A percentile compares a stretch with the other conserved stretches of the same genome.
Evolutionary conservation across 768 basidiomycete genomes (phyloP).

Genomic region (Mrakia blollopis): DNA sequence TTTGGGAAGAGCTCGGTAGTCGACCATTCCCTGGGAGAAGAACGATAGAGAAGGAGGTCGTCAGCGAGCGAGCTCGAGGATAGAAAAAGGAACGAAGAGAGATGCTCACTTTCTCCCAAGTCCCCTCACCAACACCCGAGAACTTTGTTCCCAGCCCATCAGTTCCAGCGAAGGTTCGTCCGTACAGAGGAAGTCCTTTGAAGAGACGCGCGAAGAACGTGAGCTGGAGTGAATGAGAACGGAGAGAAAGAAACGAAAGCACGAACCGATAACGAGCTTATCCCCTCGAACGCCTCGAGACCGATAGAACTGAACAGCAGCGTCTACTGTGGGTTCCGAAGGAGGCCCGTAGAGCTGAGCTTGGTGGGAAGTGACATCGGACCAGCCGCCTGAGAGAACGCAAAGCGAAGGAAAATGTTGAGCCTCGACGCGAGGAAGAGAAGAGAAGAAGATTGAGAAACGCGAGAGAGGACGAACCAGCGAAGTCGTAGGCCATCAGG

Average conservation of each 20-base stretch:
- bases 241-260: background rate
- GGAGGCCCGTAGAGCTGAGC: slow-evolving; percentile 65
- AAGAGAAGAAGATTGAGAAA: no score
- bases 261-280: slow-evolving; percentile 72
- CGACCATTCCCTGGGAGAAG: slow-evolving; percentile 50
- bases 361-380: slow-evolving; percentile 62
- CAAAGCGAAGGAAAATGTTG: no score
- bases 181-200: slow-evolving; percentile 84
- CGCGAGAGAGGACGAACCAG: slow-evolving; percentile 46
- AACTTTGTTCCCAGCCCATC: slow-evolving; percentile 69
- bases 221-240: no score
- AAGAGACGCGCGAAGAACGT: background rate
- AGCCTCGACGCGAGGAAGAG: no score
- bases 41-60: background rate
- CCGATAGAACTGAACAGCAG: slow-evolving; percentile 67
- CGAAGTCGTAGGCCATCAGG: slow-evolving; percentile 69
- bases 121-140: slow-evolving; percentile 76
- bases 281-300: slow-evolving; percentile 63
- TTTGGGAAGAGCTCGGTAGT: slow-evolving; percentile 83
- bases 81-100: slow-evolving; percentile 44
- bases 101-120: slow-evolving; percentile 68
- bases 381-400: slow-evolving; percentile 52
- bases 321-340: slow-evolving; percentile 54
- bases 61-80: background rate
- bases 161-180: slow-evolving; percentile 81